These are phyloP conservation scores for Oenanthe javanica DNA, from an alignment of 140 eudicot species.

Conservation along the genomic window DNA sequence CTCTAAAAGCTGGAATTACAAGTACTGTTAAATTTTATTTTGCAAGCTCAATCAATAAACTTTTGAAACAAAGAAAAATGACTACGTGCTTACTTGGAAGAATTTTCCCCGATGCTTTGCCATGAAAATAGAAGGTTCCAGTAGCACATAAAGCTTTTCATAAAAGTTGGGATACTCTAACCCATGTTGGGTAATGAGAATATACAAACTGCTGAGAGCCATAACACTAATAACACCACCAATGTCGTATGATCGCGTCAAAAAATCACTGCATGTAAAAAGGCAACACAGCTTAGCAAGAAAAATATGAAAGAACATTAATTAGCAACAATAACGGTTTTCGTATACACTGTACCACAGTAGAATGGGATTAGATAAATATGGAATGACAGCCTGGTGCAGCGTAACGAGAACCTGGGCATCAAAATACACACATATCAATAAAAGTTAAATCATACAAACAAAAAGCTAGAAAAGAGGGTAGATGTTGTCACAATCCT, in stretches of 20 bases:
- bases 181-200: conserved; percentile 90
- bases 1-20: neutral
- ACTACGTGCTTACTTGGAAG: conserved; percentile 48
- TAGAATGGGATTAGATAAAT: conserved; percentile 68
- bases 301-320: neutral
- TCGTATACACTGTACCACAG: conserved; percentile 42
- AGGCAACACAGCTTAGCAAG: neutral
- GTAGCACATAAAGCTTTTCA: conserved; percentile 69
- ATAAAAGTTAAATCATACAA: neutral
- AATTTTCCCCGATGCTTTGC: conserved; percentile 90
- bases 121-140: conserved; percentile 79
- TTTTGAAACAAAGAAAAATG: neutral
- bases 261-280: conserved; percentile 73
- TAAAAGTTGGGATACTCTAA: conserved; percentile 85
- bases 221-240: conserved; percentile 97
- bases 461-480: neutral
- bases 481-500: neutral
- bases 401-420: conserved; percentile 74
- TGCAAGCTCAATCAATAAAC: neutral
- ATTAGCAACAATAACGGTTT: neutral
- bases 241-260: conserved; percentile 82
- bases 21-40: neutral
- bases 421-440: conserved; percentile 19
- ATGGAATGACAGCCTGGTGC: conserved; percentile 75
- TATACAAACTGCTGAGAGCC: conserved; percentile 81